Base-by-base conservation (phyloP, 1,284 basidiomycete genomes). In the Peniophora sp. region DNA sequence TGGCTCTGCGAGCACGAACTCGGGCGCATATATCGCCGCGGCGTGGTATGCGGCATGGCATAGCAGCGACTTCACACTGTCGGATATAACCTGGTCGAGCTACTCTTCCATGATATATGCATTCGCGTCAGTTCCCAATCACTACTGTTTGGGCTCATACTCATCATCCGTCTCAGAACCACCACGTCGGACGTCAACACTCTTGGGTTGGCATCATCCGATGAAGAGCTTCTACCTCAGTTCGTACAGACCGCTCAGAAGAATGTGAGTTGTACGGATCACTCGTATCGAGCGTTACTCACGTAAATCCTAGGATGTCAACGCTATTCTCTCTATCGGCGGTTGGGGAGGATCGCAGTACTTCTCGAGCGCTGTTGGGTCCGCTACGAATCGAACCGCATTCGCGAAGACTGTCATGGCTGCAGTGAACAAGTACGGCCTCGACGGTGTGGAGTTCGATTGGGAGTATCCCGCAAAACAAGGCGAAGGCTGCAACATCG, bases 361-460 rank as follows among this genome's bases (percentile, higher is more conserved):
- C 72, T 97, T 90, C 69, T 95, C 92, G 0, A 69, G 78, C 2
- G 79, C 85, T 18, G 82, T 92, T 35, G 78, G 75, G 20, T 81
- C 78, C 14, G 60, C 74, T 0, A 56, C 67, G 22, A 84, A 82
- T 61, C 78, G 90, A 36, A 76, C 76, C 15, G 74, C 74, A 0
- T 89, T 96, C 55, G 83, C 83, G 45, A 70, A 75, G 41, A 78
- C 87, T 36, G 74, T 93, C 48, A 68, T 77, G 37, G 63, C 67
- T 24, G 68, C 91, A 34, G 85, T 85, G 37, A 60, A 72, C 24
- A 61, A 75, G 55, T 92, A 91, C 65, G 63, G 78, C 24, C 70
- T 96, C 2, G 84, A 92, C 62, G 92, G 91, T 12, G 75, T 96
- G 52, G 92, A 96, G 64, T 85, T 95, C 56, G 92, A 95, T 84